These are phyloP conservation scores for Paecilomyces niveus DNA, from an alignment of 2,329 filamentous ascomycete species.

Conservation along the genomic window DNA sequence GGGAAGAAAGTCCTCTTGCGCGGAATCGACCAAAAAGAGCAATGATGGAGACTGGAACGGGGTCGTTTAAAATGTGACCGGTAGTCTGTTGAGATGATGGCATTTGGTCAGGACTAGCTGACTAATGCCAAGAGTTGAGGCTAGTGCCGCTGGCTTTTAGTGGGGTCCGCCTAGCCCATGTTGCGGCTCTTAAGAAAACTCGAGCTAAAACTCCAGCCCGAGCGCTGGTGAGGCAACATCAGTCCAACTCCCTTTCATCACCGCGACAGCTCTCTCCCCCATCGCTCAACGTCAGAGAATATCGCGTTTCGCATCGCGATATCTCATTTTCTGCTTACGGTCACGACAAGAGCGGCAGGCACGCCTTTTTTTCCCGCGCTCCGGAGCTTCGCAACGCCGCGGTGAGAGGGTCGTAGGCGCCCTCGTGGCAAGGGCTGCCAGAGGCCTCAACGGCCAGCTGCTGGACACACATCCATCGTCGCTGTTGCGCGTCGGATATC, in stretches of 20 bases:
- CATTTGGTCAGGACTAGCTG: background rate
- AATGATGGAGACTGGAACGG: background rate
- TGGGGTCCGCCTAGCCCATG: conserved; percentile 4
- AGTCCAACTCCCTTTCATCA: conserved; percentile 36
- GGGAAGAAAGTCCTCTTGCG: background rate
- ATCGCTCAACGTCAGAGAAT: conserved; percentile 27
- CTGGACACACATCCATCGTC: conserved; percentile 26
- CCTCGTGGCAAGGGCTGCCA: conserved; percentile 43
- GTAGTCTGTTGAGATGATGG: background rate
- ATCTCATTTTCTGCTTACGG: conserved; percentile 20
- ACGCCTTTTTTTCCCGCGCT: conserved; percentile 18
- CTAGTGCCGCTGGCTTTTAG: conserved; percentile 4
- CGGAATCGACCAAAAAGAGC: background rate
- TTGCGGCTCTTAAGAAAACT: conserved; percentile 18
- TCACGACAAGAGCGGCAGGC: conserved; percentile 19
- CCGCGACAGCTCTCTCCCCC: conserved; percentile 22
- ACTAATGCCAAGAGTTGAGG: background rate
- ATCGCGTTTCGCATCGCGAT: conserved; percentile 38
- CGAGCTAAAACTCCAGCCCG: conserved; percentile 34
- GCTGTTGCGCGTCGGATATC: conserved; percentile 5
- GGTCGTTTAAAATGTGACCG: conserved; percentile 11
- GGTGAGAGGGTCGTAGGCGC: conserved; percentile 36
- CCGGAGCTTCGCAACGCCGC: conserved; percentile 26
- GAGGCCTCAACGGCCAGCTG: conserved; percentile 38
- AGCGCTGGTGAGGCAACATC: conserved; percentile 34